These are phyloP conservation scores for Pelargonium fulgidum DNA, from an alignment of 441 rosid species.

Conservation along the genomic window DNA sequence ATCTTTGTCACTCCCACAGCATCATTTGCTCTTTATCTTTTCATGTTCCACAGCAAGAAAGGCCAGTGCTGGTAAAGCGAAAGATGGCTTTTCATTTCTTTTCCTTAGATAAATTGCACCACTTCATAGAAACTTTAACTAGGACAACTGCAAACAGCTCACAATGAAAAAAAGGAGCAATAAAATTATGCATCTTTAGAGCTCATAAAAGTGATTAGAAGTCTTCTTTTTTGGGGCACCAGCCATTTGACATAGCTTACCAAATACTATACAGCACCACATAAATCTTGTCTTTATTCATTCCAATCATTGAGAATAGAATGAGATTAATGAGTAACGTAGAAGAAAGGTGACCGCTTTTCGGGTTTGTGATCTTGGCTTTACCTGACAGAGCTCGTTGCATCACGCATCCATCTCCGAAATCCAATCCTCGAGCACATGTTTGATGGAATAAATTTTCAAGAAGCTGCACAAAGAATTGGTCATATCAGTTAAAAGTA, in stretches of 20 bases:
- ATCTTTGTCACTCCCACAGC: slow-evolving; percentile 19
- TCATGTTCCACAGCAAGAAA: slow-evolving; percentile 17
- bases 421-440: slow-evolving; percentile 24
- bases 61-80: slow-evolving; percentile 17
- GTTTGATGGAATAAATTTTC: slow-evolving; percentile 19
- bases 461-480: slow-evolving; percentile 14
- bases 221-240: slow-evolving; percentile 28
- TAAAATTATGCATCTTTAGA: not conserved
- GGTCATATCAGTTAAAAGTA: not conserved
- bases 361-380: slow-evolving; percentile 17
- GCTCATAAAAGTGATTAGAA: slow-evolving; percentile 15
- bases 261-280: slow-evolving; percentile 19
- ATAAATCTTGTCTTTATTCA: slow-evolving; percentile 33
- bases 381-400: slow-evolving; percentile 18
- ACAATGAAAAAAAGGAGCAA: slow-evolving; percentile 5
- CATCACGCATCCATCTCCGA: slow-evolving; percentile 17
- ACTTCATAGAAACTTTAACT: slow-evolving; percentile 18
- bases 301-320: slow-evolving; percentile 21
- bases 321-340: slow-evolving; percentile 17
- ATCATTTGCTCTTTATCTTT: slow-evolving; percentile 5
- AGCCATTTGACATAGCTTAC: slow-evolving; percentile 23
- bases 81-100: slow-evolving; percentile 16
- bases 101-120: slow-evolving; percentile 17
- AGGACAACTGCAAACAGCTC: slow-evolving; percentile 20
- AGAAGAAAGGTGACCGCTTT: slow-evolving; percentile 7